These are phyloP conservation scores for Excoecaria agallocha DNA, from an alignment of 345 rosid genomes.

Conservation along the genomic window DNA sequence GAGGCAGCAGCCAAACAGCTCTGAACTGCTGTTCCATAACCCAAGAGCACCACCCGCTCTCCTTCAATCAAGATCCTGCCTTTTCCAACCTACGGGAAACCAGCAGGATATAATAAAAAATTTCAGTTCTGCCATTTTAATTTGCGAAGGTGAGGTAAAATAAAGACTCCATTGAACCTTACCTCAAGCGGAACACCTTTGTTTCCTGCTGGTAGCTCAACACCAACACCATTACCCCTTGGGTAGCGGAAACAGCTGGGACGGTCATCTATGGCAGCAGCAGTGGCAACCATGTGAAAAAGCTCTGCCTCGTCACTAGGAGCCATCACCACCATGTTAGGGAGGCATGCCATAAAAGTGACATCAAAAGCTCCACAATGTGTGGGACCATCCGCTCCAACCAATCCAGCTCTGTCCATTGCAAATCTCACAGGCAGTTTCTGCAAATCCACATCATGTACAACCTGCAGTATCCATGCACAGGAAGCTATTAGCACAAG, in stretches of 20 bases:
- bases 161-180: neutral
- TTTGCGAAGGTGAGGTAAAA: neutral
- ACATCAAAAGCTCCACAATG: slow-evolving; percentile 97
- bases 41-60: slow-evolving; percentile 79
- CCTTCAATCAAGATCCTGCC: slow-evolving; percentile 86
- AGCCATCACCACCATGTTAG: slow-evolving; percentile 99
- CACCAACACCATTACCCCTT: slow-evolving; percentile 89
- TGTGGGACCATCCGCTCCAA: slow-evolving; percentile 99
- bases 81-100: slow-evolving; percentile 66
- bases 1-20: slow-evolving; percentile 77
- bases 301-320: slow-evolving; percentile 98
- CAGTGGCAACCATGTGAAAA: slow-evolving; percentile 94
- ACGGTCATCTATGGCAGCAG: slow-evolving; percentile 82
- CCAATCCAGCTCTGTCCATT: slow-evolving; percentile 95
- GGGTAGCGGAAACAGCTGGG: slow-evolving; percentile 98
- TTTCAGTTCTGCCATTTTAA: neutral
- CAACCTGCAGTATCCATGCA: slow-evolving; percentile 52
- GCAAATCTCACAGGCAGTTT: slow-evolving; percentile 95
- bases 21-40: slow-evolving; percentile 87
- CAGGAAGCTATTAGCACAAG: slow-evolving; percentile 6
- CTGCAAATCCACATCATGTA: slow-evolving; percentile 96
- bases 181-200: slow-evolving; percentile 92
- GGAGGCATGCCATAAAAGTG: slow-evolving; percentile 97
- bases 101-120: neutral
- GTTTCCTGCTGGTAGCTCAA: slow-evolving; percentile 64